Base-by-base conservation (phyloP, 305 asterid species). In the Fraxinus ornus region DNA sequence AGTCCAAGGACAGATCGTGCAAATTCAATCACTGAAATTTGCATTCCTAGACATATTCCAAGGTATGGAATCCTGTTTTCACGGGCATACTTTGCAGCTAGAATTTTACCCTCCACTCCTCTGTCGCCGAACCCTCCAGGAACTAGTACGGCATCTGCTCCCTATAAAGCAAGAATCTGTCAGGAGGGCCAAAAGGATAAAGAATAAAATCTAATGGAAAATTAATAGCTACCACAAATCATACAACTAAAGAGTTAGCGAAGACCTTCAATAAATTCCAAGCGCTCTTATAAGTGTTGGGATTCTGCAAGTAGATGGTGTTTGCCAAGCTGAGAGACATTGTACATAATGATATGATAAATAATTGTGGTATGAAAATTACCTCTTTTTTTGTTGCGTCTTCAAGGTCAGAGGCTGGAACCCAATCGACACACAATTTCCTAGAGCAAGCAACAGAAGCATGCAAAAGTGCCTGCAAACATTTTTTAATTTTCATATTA, bases 41-140 rank as follows among this genome's bases (percentile, higher is more conserved):
- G 99, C 99, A 95, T 94, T 81, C 99, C 99, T 77, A 95, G 88
- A 82, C 99, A 94, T 86, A 95, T 94, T 57, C 98, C 98, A 60
- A 95, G 97, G 87, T 90, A 95, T 0, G 98, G 98, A 79, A 91
- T 87, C 83, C 90, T 83, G 81, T 91, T 95, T 91, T 90, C 95
- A 78, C 99, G 98, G 79, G 99, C 99, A 89, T 91, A 94, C 86
- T 92, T 94, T 79, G 99, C 95, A 80, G 99, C 98, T 78, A 92
- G 91, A 82, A 95, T 94, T 87, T 94, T 95, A 37, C 99, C 99
- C 94, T 95, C 94, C 79, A 94, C 98, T 49, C 98, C 98, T 85
- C 99, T 88, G 91, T 92, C 99, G 79, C 99, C 99, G 88, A 95
- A 95, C 72, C 99, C 99, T 76, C 99, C 99, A 84, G 99, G 99